A percentile compares a stretch with the other conserved stretches of the same genome.
phyloP scores from a whole-genome alignment of 805 yeast species.

The Geotrichum ghanense region DNA sequence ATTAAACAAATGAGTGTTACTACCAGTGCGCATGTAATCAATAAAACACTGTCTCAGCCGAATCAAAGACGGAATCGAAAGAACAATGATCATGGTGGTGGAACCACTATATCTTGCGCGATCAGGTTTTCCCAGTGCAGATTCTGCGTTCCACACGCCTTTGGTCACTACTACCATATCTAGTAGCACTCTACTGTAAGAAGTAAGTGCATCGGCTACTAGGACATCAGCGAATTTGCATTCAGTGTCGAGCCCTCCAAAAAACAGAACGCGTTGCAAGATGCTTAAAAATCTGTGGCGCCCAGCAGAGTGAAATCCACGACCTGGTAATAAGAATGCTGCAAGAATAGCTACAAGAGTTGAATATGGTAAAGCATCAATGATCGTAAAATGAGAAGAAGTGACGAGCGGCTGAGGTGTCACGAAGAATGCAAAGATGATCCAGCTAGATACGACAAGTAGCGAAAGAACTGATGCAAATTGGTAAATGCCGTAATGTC shows the following conservation, averaged over 20 bases:
- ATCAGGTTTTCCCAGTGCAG: conserved; percentile 24
- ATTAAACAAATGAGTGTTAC: conserved; percentile 52
- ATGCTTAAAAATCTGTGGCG: conserved; percentile 33
- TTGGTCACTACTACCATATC: conserved; percentile 52
- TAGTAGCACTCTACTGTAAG: conserved; percentile 64
- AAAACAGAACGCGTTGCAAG: conserved; percentile 33
- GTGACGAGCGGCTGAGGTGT: conserved; percentile 15
- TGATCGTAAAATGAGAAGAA: conserved; percentile 6
- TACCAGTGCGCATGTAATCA: conserved; percentile 47
- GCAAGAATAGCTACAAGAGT: conserved; percentile 28
- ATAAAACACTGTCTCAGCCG: conserved; percentile 72
- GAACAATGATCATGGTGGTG: conserved; percentile 26
- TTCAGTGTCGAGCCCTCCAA: conserved; percentile 49
- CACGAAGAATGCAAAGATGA: conserved; percentile 19
- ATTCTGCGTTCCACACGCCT: conserved; percentile 29
- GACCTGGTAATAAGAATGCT: conserved; percentile 28
- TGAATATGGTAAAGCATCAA: conserved; percentile 29
- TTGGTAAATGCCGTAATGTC: conserved; percentile 28
- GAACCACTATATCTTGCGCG: conserved; percentile 27
- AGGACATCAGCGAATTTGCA: conserved; percentile 67
- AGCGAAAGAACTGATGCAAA: conserved; percentile 25
- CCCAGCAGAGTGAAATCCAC: conserved; percentile 28
- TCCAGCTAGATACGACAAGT: conserved; percentile 17
- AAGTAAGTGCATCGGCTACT: conserved; percentile 73
- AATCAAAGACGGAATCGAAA: conserved; percentile 52